Evolutionary conservation across 257 asterid genomes (phyloP).

Genomic region (Ilex asprella): DNA sequence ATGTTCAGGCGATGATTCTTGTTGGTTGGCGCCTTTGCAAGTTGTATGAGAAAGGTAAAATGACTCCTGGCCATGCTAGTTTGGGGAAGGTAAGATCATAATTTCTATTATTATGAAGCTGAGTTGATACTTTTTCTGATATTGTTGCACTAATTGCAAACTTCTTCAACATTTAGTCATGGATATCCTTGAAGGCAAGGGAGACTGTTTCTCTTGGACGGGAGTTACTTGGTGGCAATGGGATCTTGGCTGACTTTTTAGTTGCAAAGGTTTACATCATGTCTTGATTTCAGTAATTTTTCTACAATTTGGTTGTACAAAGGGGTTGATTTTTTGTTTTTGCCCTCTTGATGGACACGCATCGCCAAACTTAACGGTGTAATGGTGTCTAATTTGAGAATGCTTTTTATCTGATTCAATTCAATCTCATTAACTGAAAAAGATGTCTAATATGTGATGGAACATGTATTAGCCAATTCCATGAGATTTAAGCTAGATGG

Average conservation of each 20-base stretch:
- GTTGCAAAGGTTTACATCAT: neutral
- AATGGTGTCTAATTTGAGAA: too few species aligned
- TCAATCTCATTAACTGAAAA: too few species aligned
- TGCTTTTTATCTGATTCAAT: too few species aligned
- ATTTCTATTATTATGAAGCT: neutral
- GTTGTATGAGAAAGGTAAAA: constrained; percentile 80
- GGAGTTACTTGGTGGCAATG: constrained; percentile 3
- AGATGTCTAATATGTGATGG: too few species aligned
- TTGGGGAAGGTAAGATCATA: constrained; percentile 64
- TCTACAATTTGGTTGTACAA: too few species aligned
- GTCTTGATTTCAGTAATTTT: too few species aligned
- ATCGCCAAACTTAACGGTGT: too few species aligned
- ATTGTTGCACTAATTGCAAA: neutral
- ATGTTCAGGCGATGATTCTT: constrained; percentile 84
- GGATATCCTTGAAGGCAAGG: neutral
- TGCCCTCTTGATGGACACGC: too few species aligned
- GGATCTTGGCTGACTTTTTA: neutral
- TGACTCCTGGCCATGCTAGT: constrained; percentile 98
- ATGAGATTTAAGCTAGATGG: too few species aligned
- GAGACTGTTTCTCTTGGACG: constrained; percentile 2
- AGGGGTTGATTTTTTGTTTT: too few species aligned
- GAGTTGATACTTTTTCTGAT: neutral
- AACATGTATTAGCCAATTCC: too few species aligned
- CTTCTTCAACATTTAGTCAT: neutral
- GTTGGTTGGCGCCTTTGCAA: constrained; percentile 97